phyloP scores from a whole-genome alignment of 257 asterid genomes.

The Solanum dulcamara region DNA sequence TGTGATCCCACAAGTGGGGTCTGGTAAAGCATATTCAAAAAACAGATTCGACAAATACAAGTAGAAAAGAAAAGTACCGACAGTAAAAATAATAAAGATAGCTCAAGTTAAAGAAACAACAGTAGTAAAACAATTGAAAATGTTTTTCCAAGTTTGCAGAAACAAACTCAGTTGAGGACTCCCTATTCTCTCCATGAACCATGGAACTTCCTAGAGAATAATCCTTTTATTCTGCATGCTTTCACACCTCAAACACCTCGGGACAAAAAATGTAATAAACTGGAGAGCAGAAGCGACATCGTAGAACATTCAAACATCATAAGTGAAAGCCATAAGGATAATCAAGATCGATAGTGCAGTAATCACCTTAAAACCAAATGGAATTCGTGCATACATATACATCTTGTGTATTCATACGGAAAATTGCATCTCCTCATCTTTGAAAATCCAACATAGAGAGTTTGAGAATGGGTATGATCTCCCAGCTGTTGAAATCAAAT shows the following conservation, averaged over 20 bases:
- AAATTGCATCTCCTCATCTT: conserved; percentile 61
- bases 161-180: background rate
- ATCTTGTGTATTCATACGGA: conserved; percentile 40
- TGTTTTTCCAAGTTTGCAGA: background rate
- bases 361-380: conserved; percentile 69
- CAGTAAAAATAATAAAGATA: background rate
- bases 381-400: conserved; percentile 60
- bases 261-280: background rate
- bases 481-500: conserved; percentile 42
- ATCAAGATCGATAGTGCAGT: background rate
- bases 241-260: background rate
- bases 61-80: background rate
- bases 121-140: background rate
- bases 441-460: conserved; percentile 57
- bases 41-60: background rate
- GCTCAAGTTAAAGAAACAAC: background rate
- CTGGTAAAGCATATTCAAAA: background rate
- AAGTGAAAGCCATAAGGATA: background rate
- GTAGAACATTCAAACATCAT: background rate
- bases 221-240: background rate
- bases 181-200: background rate
- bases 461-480: conserved; percentile 29
- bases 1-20: background rate
- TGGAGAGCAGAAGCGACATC: background rate
- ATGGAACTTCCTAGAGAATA: background rate